Conservation (phyloP, 495 filamentous ascomycete genomes). For the Aspergillus bertholletiae region DNA sequence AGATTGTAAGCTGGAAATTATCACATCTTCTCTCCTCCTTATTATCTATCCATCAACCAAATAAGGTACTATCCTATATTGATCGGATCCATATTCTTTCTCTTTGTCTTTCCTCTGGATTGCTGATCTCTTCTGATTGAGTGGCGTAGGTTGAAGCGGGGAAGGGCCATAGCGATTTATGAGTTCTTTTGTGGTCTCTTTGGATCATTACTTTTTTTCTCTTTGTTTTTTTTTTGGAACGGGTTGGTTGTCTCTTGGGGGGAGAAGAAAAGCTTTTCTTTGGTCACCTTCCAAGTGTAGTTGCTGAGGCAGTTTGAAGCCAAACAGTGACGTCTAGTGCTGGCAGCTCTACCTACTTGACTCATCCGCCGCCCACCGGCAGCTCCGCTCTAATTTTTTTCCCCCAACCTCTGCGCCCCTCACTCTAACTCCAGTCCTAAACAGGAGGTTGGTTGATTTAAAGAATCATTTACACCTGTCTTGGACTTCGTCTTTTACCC, state of each 20-base stretch:
- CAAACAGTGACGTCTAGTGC: conserved; percentile 18
- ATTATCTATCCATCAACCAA: too few species aligned
- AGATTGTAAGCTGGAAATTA: not conserved
- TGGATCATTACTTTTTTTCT: too few species aligned
- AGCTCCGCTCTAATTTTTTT: conserved; percentile 2
- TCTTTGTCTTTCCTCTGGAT: not conserved
- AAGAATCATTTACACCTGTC: not conserved
- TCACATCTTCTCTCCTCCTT: too few species aligned
- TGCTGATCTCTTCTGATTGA: not conserved
- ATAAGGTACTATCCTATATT: too few species aligned
- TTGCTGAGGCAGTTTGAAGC: too few species aligned
- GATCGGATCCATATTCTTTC: not conserved
- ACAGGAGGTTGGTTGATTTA: not conserved
- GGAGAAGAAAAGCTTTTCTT: not conserved
- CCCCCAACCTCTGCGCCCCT: not conserved
- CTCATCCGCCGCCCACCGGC: conserved; percentile 20
- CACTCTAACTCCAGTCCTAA: not conserved
- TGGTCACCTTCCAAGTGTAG: too few species aligned
- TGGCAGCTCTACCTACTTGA: conserved; percentile 14
- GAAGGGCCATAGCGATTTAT: too few species aligned
- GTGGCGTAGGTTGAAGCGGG: too few species aligned
- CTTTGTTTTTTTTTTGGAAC: not conserved
- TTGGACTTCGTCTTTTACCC: not conserved
- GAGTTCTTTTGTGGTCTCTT: too few species aligned
- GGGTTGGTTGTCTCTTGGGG: too few species aligned